Conservation (phyloP, 495 filamentous ascomycete genomes). For the Halenospora varia region DNA sequence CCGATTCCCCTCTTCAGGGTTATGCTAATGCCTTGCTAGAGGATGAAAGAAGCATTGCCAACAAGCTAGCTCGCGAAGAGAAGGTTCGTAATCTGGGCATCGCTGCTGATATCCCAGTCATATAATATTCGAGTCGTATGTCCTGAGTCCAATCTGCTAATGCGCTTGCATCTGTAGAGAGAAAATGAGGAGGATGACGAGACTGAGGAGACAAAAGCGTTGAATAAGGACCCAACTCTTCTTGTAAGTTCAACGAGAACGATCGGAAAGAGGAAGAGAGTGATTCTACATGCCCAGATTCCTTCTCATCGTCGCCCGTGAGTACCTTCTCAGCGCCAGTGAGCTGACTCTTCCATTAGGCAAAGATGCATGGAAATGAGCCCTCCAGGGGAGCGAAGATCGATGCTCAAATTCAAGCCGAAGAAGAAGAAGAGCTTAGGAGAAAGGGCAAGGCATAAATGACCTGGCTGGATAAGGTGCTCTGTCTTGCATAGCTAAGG, state of each 20-base stretch:
- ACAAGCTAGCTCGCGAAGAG: conserved; percentile 22
- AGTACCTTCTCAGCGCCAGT: too few relatives aligned
- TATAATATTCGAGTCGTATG: too few relatives aligned
- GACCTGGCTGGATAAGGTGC: too few relatives aligned
- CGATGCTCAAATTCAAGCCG: conserved; percentile 63
- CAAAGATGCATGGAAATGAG: conserved; percentile 64
- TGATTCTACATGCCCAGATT: background rate
- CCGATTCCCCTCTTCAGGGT: background rate
- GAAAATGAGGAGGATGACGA: conserved; percentile 20
- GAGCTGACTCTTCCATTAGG: conserved; percentile 38
- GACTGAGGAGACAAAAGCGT: conserved; percentile 10
- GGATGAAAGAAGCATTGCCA: conserved; percentile 72
- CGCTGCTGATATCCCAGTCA: too few relatives aligned
- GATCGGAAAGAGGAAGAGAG: background rate
- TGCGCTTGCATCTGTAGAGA: conserved; percentile 5
- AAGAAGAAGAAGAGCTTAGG: conserved; percentile 62
- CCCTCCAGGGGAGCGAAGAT: conserved; percentile 69
- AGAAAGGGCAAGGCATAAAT: conserved; percentile 47
- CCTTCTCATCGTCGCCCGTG: background rate
- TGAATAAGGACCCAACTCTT: conserved; percentile 22
- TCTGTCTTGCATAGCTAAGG: too few relatives aligned
- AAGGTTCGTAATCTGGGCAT: conserved; percentile 18
- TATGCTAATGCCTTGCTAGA: conserved; percentile 40
- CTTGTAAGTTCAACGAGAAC: conserved; percentile 16
- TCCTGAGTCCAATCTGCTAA: background rate